A percentile compares a stretch with the other conserved stretches of the same genome.
Conservation (phyloP, 2,329 filamentous ascomycete genomes). For the Rhynchosporium secalis region DNA sequence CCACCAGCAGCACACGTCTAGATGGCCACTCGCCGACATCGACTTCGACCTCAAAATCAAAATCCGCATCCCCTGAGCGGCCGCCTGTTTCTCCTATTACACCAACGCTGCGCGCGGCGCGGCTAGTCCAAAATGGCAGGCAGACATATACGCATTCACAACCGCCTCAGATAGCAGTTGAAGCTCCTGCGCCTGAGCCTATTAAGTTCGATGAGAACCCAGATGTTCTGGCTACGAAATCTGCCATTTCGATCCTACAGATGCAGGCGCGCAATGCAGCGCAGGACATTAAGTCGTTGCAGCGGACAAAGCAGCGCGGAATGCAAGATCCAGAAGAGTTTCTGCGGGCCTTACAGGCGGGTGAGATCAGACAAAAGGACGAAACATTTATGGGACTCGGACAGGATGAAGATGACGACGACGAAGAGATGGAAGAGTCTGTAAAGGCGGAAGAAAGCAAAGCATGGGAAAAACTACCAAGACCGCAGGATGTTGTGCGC, state of each 20-base stretch:
- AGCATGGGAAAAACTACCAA: conserved; percentile 66
- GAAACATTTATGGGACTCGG: conserved; percentile 30
- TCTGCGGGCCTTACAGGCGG: conserved; percentile 63
- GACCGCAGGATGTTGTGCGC: conserved; percentile 78
- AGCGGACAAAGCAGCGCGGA: conserved; percentile 69
- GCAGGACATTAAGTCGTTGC: conserved; percentile 71
- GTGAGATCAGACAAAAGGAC: conserved; percentile 50
- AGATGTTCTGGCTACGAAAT: conserved; percentile 83
- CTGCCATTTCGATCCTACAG: conserved; percentile 83
- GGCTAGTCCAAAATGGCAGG: conserved; percentile 20
- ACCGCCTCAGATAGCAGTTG: conserved; percentile 44
- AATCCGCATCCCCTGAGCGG: conserved; percentile 33
- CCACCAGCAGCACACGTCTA: conserved; percentile 10
- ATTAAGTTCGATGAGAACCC: conserved; percentile 68
- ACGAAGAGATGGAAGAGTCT: conserved; percentile 37
- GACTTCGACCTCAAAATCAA: conserved; percentile 19
- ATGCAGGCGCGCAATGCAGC: conserved; percentile 78
- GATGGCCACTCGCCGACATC: conserved; percentile 15
- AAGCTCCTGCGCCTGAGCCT: conserved; percentile 47
- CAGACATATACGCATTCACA: conserved; percentile 50
- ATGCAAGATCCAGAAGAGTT: conserved; percentile 72
- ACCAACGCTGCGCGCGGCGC: conserved; percentile 32
- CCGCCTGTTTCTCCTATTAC: conserved; percentile 40
- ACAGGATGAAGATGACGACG: conserved; percentile 38
- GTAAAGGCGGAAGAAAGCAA: conserved; percentile 25